Percentiles rank a stretch among this genome's conserved stretches.
Conservation (phyloP, 2,329 filamentous ascomycete genomes). For the Aspergillus brunneoviolaceus region DNA sequence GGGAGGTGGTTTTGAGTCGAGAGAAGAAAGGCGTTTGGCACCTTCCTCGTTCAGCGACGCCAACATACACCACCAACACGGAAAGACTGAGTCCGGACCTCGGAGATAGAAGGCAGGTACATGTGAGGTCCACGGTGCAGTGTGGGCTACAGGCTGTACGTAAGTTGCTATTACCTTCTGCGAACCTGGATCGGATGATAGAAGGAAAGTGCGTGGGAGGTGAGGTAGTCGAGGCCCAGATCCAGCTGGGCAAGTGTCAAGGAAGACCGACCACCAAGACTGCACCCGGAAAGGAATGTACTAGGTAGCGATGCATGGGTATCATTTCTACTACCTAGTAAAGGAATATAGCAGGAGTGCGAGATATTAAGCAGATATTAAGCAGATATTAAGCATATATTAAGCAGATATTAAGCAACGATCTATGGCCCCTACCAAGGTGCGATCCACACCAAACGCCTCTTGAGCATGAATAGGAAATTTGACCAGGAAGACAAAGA, state of each 20-base stretch:
- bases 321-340: slow-evolving; percentile 19
- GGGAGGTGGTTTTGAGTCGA: neutral
- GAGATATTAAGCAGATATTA: neutral
- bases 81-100: neutral
- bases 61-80: neutral
- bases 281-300: neutral
- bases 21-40: neutral
- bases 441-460: slow-evolving; percentile 5
- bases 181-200: too few species aligned
- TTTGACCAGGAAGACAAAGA: neutral
- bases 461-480: neutral
- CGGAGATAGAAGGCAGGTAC: neutral
- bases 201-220: neutral
- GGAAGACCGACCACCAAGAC: too few species aligned
- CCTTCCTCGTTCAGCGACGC: neutral
- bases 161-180: too few species aligned
- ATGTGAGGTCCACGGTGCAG: neutral
- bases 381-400: neutral
- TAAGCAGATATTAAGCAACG: neutral
- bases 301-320: slow-evolving; percentile 16
- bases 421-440: neutral
- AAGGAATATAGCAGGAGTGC: slow-evolving; percentile 6
- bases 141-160: too few species aligned
- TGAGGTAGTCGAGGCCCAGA: neutral
- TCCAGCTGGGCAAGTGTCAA: too few species aligned